A percentile compares a stretch with the other conserved stretches of the same genome.
Evolutionary conservation across 1,284 basidiomycete genomes (phyloP).

Genomic region (Tilletia caries): DNA sequence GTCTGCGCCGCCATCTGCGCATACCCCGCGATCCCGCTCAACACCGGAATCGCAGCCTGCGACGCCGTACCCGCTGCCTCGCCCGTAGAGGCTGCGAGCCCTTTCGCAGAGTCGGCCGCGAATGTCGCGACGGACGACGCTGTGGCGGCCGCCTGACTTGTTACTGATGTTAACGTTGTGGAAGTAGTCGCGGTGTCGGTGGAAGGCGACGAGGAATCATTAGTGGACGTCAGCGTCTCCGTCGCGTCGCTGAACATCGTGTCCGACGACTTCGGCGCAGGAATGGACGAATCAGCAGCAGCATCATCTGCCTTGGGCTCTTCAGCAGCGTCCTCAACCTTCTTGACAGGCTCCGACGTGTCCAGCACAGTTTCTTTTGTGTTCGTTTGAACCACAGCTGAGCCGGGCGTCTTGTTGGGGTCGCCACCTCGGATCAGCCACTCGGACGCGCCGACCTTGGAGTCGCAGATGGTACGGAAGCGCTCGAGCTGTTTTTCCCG

Average conservation of each 20-base stretch:
- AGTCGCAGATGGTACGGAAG: conserved; percentile 55
- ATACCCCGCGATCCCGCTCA: neutral
- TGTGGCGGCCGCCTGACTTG: neutral
- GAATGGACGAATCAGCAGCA: neutral
- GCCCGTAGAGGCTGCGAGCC: conserved; percentile 19
- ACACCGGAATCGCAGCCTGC: neutral
- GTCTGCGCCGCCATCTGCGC: conserved; percentile 8
- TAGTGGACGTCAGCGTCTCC: too few relatives aligned
- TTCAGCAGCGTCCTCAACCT: neutral
- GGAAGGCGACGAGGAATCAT: neutral
- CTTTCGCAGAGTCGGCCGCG: conserved; percentile 17
- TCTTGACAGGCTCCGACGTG: neutral
- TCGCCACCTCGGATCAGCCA: conserved; percentile 53
- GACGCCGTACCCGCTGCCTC: neutral
- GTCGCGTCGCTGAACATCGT: neutral
- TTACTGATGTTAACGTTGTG: neutral
- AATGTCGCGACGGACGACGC: neutral
- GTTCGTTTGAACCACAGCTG: neutral
- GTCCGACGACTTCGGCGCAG: neutral
- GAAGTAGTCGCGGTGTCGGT: neutral
- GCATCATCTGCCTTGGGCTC: neutral
- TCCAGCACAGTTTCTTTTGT: neutral
- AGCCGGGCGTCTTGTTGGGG: neutral
- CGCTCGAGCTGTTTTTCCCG: conserved; percentile 60
- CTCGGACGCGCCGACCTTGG: conserved; percentile 50